Evolutionary conservation across 1,284 basidiomycete genomes (phyloP).

Genomic region (Fomitiporia mediterranea): DNA sequence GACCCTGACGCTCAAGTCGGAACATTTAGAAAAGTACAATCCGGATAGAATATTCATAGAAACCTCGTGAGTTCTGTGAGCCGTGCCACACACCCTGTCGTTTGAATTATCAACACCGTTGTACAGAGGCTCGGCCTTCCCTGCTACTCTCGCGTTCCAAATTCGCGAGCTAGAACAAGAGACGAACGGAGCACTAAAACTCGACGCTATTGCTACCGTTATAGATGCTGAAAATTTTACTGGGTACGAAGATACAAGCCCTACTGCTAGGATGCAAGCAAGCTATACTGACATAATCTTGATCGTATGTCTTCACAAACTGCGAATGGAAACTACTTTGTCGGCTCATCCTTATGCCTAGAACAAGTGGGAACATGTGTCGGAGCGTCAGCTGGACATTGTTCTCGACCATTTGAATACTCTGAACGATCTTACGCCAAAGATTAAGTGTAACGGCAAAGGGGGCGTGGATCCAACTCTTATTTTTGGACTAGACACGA

Average conservation of each 20-base stretch:
- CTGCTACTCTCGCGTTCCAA: conserved; percentile 88
- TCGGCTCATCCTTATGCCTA: conserved; percentile 27
- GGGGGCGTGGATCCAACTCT: conserved; percentile 67
- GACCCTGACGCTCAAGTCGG: no score
- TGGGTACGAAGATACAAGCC: conserved; percentile 86
- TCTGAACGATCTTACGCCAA: conserved; percentile 84
- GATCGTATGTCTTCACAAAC: conserved; percentile 49
- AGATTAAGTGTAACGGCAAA: conserved; percentile 64
- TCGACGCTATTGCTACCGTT: conserved; percentile 87
- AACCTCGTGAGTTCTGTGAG: conserved; percentile 64
- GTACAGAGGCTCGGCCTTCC: conserved; percentile 78
- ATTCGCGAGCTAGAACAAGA: conserved; percentile 82
- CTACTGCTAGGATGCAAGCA: conserved; percentile 89
- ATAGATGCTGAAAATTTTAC: conserved; percentile 86
- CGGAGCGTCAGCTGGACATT: conserved; percentile 71
- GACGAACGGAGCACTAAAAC: conserved; percentile 67
- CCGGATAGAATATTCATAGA: conserved; percentile 91
- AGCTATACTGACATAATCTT: conserved; percentile 87
- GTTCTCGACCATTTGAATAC: conserved; percentile 86
- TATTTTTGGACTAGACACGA: conserved; percentile 81
- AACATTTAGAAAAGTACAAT: conserved; percentile 65
- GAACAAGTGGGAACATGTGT: conserved; percentile 86
- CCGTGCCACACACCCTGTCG: background rate
- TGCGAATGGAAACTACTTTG: conserved; percentile 12
- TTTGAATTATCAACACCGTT: conserved; percentile 8